Percentiles rank a stretch among this genome's conserved stretches.
phyloP scores from a whole-genome alignment of 176 grass and related monocot genomes.

The Musa itinerans region DNA sequence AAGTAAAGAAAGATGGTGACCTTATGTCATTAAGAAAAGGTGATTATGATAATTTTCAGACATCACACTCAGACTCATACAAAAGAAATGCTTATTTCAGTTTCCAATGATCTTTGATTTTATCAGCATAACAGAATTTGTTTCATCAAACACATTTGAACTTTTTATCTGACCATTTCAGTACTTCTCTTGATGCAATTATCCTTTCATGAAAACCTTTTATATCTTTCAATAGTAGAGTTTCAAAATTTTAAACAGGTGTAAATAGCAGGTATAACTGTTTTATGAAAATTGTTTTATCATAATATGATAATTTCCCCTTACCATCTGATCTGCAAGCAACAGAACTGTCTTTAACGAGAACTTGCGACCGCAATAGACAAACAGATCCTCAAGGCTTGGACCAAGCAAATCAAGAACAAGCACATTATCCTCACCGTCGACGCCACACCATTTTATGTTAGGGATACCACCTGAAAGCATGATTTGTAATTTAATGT shows the following conservation, averaged over 20 bases:
- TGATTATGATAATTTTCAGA: too few species aligned
- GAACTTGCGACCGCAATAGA: slow-evolving; percentile 51
- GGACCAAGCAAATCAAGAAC: slow-evolving; percentile 60
- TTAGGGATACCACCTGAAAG: slow-evolving; percentile 55
- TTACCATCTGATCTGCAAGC: slow-evolving; percentile 76
- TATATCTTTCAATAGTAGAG: too few species aligned
- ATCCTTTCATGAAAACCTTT: too few species aligned
- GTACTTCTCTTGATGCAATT: too few species aligned
- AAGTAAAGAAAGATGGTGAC: too few species aligned
- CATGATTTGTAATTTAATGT: slow-evolving; percentile 4
- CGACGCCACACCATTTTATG: slow-evolving; percentile 51
- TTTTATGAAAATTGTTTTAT: not conserved
- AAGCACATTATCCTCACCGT: slow-evolving; percentile 62
- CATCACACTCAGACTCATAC: too few species aligned
- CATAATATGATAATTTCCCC: not conserved
- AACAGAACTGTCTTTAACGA: slow-evolving; percentile 56
- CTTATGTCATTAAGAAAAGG: too few species aligned
- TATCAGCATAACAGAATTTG: too few species aligned
- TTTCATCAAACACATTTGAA: too few species aligned
- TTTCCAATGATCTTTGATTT: too few species aligned
- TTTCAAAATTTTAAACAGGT: not conserved
- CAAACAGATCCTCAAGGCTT: slow-evolving; percentile 54
- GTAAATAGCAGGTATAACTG: not conserved
- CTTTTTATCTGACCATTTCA: too few species aligned
- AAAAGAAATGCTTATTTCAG: too few species aligned